Evolutionary conservation across 2,329 filamentous ascomycete species (phyloP), one percentile per base, ranked within the genome.

Genomic region (Epichloe aotearoae): DNA sequence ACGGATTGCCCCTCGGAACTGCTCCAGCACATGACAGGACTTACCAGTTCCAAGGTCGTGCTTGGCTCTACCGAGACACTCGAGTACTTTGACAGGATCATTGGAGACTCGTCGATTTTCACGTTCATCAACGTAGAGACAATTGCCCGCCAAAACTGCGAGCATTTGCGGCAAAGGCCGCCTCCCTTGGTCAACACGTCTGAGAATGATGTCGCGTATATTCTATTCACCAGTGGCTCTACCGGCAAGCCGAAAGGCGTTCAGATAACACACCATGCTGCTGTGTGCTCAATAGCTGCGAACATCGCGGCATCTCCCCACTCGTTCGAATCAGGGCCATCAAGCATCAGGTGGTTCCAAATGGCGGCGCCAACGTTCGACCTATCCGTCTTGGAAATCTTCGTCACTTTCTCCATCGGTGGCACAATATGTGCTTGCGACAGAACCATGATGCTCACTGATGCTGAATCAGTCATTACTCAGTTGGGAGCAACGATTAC

Each of bases 321-420:
- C 12, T 23, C 44, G 30, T 41, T 34, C 17, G 11, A 15, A 17
- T 39, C 34, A 11, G 15, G 30, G 6, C 53, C 54, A 3, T 42
- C 40, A 8, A 42, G 20, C 1, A 60, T 66, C 33, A 58, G 66
- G 12, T 69, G 66, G 65, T 66, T 68, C 52, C 65, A 67, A 45
- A 64, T 64, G 37, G 65, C 64, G 2, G 59, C 64, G 6, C 64
- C 65, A 0, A 67, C 65, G 1, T 91, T 90, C 59, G 85, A 90
- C 61, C 79, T 89, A 11, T 89, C 85, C 1, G 82, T 90, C 0
- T 89, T 90, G 59, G 87, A 91, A 58, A 88, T 90, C 19, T 88
- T 91, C 63, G 89, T 87, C 58, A 73, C 86, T 0, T 88, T 86
- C 81, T 76, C 77, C 49, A 74, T 74, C 37, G 66, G 66, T 5